Evolutionary conservation across 192 early-diverging fungal species (phyloP), one percentile per base, ranked within the genome.

Genomic region (Pilobolus umbonatus): DNA sequence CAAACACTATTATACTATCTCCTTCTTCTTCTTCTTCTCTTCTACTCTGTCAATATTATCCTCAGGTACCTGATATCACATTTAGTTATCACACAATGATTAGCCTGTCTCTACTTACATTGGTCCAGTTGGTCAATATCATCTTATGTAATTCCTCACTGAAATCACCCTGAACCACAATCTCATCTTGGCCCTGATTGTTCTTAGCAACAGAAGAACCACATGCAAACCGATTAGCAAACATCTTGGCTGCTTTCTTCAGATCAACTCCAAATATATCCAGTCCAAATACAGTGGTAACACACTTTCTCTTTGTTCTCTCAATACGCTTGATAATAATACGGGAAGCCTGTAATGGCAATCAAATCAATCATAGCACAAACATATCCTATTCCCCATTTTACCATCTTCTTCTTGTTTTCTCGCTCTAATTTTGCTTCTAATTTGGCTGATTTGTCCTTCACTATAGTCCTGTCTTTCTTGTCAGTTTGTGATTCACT

Each of bases 111-210:
- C 47, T 55, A 35, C 71, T 69, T 72, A 88, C 85, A 28, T 82
- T 49, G 14, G 84, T 76, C 81, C 85, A 93, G 30, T 82, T 85
- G 71, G 84, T 79, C 39, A 82, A 55, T 64, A 98, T 91, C 29
- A 95, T 71, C 9, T 91, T 90, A 51, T 78, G 77, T 42, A 99
- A 82, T 63, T 98, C 95, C 48, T 98, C 83, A 21, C 86, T 81
- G 48, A 95, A 84, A 65, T 99, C 96, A 59, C 96, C 96, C 67
- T 98, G 95, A 6, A 99, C 89, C 24, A 96, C 88, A 73, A 99
- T 95, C 69, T 99, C 96, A 47, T 98, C 95, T 46, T 66, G 74
- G 62, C 94, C 94, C 70, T 90, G 85, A 57, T 89, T 85, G 68
- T 88, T 97, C 80, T 98, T 98, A 44, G 89, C 79, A 44, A 90